Evolutionary conservation across 768 basidiomycete genomes (phyloP).

Genomic region (Termitomyces sp.): DNA sequence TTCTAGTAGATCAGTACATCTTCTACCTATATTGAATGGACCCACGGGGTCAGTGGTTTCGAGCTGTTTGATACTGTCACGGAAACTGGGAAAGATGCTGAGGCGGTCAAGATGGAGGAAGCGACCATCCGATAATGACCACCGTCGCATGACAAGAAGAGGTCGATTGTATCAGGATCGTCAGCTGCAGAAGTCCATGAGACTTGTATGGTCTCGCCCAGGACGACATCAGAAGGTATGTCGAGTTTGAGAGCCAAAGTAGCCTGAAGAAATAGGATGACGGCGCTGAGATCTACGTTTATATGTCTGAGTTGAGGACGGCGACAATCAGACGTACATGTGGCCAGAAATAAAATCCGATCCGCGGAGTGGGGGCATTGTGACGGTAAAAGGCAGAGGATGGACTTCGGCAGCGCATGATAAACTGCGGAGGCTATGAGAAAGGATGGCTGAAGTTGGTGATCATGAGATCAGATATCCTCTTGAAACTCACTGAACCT

Average conservation of each 20-base stretch:
- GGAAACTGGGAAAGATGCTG: neutral
- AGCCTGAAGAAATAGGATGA: neutral
- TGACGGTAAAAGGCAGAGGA: neutral
- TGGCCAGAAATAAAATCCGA: neutral
- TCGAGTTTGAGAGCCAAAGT: neutral
- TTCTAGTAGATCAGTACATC: neutral
- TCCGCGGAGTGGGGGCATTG: neutral
- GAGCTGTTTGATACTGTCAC: neutral
- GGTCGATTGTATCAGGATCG: neutral
- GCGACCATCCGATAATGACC: neutral
- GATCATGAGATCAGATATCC: neutral
- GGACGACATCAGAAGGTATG: neutral
- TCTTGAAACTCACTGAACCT: neutral
- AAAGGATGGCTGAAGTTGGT: neutral
- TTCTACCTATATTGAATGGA: neutral
- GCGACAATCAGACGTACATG: neutral
- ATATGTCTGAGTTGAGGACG: neutral
- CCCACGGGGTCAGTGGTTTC: neutral
- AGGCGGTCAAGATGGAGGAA: neutral
- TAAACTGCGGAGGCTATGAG: neutral
- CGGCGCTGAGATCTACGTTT: neutral
- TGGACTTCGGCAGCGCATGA: neutral
- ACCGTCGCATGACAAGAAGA: slow-evolving; percentile 2
- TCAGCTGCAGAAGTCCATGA: neutral
- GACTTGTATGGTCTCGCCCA: neutral